Conservation (phyloP, 2,329 filamentous ascomycete genomes). For the Pseudogymnoascus sp. region DNA sequence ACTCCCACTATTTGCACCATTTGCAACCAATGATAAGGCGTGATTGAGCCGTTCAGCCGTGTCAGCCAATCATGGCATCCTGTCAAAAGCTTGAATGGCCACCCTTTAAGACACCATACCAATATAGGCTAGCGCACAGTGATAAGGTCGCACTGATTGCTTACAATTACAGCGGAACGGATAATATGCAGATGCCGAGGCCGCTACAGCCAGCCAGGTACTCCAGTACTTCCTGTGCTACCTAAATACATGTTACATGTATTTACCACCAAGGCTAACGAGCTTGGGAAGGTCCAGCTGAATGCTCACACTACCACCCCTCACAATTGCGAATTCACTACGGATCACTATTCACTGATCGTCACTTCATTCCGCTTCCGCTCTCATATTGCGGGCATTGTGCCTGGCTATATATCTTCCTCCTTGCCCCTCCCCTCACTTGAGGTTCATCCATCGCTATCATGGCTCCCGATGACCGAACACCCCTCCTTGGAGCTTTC, state of each 20-base stretch:
- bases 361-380: background rate
- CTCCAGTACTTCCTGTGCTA: no score
- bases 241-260: background rate
- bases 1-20: no score
- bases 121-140: background rate
- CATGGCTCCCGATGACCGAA: constrained; percentile 39
- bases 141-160: background rate
- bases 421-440: background rate
- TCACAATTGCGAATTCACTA: constrained; percentile 8
- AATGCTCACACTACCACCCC: background rate
- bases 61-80: background rate
- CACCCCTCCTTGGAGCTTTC: constrained; percentile 60
- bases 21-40: background rate
- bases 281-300: constrained; percentile 3
- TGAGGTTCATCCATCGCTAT: constrained; percentile 12
- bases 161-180: background rate
- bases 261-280: background rate
- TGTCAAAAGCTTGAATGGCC: background rate
- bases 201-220: background rate
- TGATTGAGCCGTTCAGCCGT: constrained; percentile 4
- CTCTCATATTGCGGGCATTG: background rate
- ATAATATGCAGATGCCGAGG: background rate
- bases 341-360: background rate
- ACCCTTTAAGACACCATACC: background rate
- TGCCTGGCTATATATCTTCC: background rate